phyloP scores from a whole-genome alignment of 1,284 basidiomycete genomes.

The Megacollybia platyphylla region DNA sequence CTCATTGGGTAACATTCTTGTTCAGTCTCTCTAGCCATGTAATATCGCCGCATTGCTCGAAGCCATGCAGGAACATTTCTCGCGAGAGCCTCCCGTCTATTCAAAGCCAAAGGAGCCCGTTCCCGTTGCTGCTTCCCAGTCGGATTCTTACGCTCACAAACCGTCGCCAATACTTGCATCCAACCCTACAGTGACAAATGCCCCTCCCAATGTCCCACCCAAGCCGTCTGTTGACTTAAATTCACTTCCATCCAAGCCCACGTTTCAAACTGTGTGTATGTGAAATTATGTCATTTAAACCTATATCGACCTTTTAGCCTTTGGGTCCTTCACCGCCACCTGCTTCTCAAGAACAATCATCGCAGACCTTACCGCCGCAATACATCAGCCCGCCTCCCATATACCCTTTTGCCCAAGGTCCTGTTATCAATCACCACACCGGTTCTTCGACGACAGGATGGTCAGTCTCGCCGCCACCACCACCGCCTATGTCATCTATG shows the following conservation, averaged over 20 bases:
- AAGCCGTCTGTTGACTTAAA: conserved; percentile 12
- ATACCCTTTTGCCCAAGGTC: conserved; percentile 2
- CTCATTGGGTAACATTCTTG: conserved; percentile 4
- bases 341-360: conserved; percentile 4
- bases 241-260: conserved; percentile 14
- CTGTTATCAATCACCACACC: conserved; percentile 1
- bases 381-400: conserved; percentile 5
- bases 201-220: conserved; percentile 7
- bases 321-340: not conserved
- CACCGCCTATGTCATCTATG: conserved; percentile 15
- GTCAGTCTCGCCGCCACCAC: conserved; percentile 9
- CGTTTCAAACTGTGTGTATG: conserved; percentile 6
- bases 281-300: conserved; percentile 1
- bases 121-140: conserved; percentile 6
- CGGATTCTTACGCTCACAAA: conserved; percentile 5
- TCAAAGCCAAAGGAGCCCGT: conserved; percentile 52
- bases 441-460: conserved; percentile 8
- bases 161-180: conserved; percentile 4
- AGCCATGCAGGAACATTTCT: conserved; percentile 73
- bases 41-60: conserved; percentile 55
- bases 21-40: conserved; percentile 39
- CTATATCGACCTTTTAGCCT: not conserved
- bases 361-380: conserved; percentile 1
- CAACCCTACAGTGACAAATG: conserved; percentile 6
- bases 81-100: conserved; percentile 80